A percentile compares a stretch with the other conserved stretches of the same genome.
phyloP scores from a whole-genome alignment of 306 rosid species.

The Malus fusca region DNA sequence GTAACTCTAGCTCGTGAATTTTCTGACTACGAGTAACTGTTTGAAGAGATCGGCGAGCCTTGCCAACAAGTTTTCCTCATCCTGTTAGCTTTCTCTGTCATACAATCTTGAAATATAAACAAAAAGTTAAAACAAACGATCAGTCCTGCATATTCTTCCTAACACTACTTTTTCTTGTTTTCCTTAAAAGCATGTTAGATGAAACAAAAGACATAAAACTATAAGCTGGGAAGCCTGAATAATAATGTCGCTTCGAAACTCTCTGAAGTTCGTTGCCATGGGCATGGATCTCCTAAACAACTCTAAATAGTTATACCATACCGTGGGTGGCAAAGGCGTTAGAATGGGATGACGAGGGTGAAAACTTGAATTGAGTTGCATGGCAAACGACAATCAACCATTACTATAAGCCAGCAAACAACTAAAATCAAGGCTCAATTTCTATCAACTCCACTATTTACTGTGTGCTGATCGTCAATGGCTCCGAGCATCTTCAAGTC shows the following conservation, averaged over 20 bases:
- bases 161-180: background rate
- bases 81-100: slow-evolving; percentile 1
- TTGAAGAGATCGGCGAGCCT: background rate
- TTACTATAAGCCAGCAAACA: background rate
- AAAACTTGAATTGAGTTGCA: background rate
- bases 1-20: background rate
- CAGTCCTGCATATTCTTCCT: background rate
- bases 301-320: no score
- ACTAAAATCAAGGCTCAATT: background rate
- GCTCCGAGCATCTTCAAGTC: background rate
- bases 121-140: background rate
- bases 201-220: background rate
- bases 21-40: background rate
- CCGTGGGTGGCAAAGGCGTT: background rate
- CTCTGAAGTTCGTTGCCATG: no score
- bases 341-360: no score
- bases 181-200: background rate
- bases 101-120: slow-evolving; percentile 2
- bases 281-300: no score
- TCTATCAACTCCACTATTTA: background rate
- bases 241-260: background rate
- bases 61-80: background rate
- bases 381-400: background rate
- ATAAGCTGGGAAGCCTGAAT: background rate
- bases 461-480: background rate